Conservation (phyloP, 2,329 filamentous ascomycete species). For the Diplodia sapinea region DNA sequence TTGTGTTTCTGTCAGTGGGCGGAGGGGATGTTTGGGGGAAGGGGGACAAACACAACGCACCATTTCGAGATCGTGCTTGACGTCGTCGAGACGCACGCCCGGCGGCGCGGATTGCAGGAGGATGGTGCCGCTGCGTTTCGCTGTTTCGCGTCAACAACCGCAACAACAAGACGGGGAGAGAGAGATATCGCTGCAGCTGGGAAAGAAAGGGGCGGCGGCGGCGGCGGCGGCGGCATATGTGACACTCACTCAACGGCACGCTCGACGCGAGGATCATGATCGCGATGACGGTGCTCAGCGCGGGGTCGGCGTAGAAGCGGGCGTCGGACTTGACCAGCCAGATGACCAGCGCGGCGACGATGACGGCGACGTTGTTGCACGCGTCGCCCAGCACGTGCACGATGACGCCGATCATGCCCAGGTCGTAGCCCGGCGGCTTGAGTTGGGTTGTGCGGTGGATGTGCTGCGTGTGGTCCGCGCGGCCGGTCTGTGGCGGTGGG, state of each 20-base stretch:
- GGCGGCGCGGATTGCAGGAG: conserved; percentile 70
- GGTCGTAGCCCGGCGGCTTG: conserved; percentile 52
- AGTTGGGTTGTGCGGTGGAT: conserved; percentile 38
- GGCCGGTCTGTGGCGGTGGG: conserved; percentile 29
- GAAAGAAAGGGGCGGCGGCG: no score
- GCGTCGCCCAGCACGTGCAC: conserved; percentile 75
- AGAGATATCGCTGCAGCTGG: no score
- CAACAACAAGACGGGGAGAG: no score
- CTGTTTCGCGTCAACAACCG: conserved; percentile 32
- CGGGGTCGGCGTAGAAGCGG: conserved; percentile 75
- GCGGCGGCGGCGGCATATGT: no score
- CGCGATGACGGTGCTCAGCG: conserved; percentile 70
- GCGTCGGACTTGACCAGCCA: conserved; percentile 65
- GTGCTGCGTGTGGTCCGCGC: conserved; percentile 36
- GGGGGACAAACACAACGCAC: no score
- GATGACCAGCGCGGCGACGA: conserved; percentile 70
- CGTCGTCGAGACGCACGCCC: conserved; percentile 65
- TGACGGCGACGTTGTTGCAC: conserved; percentile 77
- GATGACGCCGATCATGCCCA: conserved; percentile 74
- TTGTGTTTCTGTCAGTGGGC: neutral
- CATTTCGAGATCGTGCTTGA: conserved; percentile 72
- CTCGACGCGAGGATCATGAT: conserved; percentile 73
- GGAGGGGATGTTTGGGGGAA: no score
- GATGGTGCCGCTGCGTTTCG: conserved; percentile 67
- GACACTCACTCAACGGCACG: conserved; percentile 62